phyloP scores from a whole-genome alignment of 345 rosid species.

The Euclidium syriacum region DNA sequence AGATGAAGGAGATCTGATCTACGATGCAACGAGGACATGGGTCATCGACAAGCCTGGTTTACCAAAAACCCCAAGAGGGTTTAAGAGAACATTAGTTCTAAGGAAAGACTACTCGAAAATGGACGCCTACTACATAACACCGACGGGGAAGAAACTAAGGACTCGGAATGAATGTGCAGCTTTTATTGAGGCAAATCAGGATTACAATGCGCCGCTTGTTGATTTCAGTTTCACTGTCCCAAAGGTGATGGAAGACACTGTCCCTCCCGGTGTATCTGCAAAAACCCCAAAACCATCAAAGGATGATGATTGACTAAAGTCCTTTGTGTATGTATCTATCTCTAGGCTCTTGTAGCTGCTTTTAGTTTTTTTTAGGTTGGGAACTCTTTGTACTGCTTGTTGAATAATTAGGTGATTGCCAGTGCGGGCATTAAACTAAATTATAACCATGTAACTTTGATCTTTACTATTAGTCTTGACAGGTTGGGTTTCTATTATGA shows the following conservation, averaged over 20 bases:
- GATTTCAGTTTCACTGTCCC: conserved; percentile 46
- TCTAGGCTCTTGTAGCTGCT: too few relatives aligned
- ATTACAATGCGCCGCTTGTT: conserved; percentile 34
- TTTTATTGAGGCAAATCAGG: conserved; percentile 38
- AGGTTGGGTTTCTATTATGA: too few relatives aligned
- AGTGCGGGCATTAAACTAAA: too few relatives aligned
- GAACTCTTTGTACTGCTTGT: too few relatives aligned
- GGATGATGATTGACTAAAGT: conserved; percentile 11
- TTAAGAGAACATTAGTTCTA: conserved; percentile 55
- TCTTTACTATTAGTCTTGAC: too few relatives aligned
- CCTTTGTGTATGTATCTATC: too few relatives aligned
- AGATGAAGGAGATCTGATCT: too few relatives aligned
- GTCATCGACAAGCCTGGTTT: conserved; percentile 60
- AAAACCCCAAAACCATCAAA: conserved; percentile 10
- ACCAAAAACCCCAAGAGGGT: conserved; percentile 65
- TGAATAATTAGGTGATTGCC: too few relatives aligned
- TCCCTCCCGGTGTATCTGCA: conserved; percentile 36
- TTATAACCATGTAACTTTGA: too few relatives aligned
- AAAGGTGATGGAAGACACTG: conserved; percentile 60
- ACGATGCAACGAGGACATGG: too few relatives aligned
- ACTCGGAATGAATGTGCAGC: conserved; percentile 45
- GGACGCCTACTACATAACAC: conserved; percentile 64
- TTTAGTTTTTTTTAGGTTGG: too few relatives aligned
- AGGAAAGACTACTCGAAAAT: conserved; percentile 60
- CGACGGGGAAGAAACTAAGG: conserved; percentile 57